Conservation (phyloP, 2,329 filamentous ascomycete species). For the Thelonectria blattea region DNA sequence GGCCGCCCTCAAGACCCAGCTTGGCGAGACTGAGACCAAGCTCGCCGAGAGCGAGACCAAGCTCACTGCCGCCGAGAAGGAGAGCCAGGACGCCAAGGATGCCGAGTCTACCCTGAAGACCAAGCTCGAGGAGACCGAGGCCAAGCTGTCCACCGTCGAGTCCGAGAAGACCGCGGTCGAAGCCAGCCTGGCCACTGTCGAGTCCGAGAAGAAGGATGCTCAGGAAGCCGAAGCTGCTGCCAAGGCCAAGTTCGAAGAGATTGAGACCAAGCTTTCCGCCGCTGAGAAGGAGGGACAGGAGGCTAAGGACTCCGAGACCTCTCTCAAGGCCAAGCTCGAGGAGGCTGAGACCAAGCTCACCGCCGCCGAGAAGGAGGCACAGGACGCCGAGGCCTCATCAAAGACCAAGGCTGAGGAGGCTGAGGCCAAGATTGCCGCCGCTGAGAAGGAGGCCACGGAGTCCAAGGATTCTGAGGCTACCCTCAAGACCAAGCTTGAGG, state of each 20-base stretch:
- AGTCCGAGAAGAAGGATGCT: slow-evolving; percentile 12
- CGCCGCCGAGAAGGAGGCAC: slow-evolving; percentile 23
- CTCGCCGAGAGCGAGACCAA: slow-evolving; percentile 5
- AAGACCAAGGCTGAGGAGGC: slow-evolving; percentile 28
- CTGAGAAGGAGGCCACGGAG: slow-evolving; percentile 14
- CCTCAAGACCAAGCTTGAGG: slow-evolving; percentile 21
- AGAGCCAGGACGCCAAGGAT: slow-evolving; percentile 7
- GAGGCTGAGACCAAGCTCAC: slow-evolving; percentile 27
- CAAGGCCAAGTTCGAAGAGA: slow-evolving; percentile 17
- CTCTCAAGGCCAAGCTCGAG: slow-evolving; percentile 30
- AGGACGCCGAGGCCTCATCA: slow-evolving; percentile 21
- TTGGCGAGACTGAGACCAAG: slow-evolving; percentile 20
- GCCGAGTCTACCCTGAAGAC: slow-evolving; percentile 27
- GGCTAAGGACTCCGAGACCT: slow-evolving; percentile 19
- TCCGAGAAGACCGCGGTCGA: slow-evolving; percentile 26
- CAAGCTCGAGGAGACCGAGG: slow-evolving; percentile 31
- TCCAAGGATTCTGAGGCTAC: slow-evolving; percentile 16
- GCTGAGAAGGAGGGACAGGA: slow-evolving; percentile 1
- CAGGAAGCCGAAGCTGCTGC: slow-evolving; percentile 8
- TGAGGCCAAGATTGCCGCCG: slow-evolving; percentile 10
- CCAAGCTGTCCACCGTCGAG: slow-evolving; percentile 18
- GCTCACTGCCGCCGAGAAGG: background rate
- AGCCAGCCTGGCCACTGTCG: slow-evolving; percentile 9
- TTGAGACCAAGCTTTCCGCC: background rate
- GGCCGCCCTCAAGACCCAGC: slow-evolving; percentile 20